Conservation (phyloP, 495 filamentous ascomycete species). For the Mytilinidion resinicola region DNA sequence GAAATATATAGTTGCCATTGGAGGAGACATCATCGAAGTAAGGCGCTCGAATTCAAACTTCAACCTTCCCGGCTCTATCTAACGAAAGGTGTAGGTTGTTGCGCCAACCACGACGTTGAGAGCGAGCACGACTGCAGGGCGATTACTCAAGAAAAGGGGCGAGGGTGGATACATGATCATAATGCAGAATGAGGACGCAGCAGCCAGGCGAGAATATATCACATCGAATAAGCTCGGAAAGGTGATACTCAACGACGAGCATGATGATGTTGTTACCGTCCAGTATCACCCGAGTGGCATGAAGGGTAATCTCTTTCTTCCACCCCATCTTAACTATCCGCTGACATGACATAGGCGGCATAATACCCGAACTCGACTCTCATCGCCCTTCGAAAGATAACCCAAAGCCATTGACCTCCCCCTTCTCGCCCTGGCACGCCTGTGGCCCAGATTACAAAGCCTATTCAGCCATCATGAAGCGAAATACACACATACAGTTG, state of each 20-base stretch:
- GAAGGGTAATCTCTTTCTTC: conserved; percentile 16
- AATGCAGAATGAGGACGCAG: conserved; percentile 31
- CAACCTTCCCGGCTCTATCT: background rate
- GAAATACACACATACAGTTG: conserved; percentile 21
- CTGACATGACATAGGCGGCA: conserved; percentile 18
- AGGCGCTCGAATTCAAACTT: background rate
- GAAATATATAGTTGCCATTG: conserved; percentile 20
- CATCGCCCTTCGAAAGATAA: conserved; percentile 18
- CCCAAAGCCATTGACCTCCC: conserved; percentile 24
- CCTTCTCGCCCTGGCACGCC: conserved; percentile 33
- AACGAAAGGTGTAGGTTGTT: conserved; percentile 14
- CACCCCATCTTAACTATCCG: background rate
- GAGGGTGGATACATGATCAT: conserved; percentile 36
- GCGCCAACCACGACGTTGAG: conserved; percentile 12
- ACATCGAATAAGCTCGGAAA: conserved; percentile 21
- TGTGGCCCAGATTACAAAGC: conserved; percentile 22
- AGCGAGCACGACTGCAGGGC: conserved; percentile 24
- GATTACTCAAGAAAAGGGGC: conserved; percentile 28
- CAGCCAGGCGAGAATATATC: conserved; percentile 20
- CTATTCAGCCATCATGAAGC: conserved; percentile 26
- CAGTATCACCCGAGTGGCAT: conserved; percentile 35
- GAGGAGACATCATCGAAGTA: conserved; percentile 32
- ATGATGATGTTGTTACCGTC: conserved; percentile 18
- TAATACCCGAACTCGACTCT: conserved; percentile 33
- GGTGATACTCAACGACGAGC: conserved; percentile 25